Evolutionary conservation across 345 rosid species (phyloP).

Genomic region (Aquilaria yunnanensis): DNA sequence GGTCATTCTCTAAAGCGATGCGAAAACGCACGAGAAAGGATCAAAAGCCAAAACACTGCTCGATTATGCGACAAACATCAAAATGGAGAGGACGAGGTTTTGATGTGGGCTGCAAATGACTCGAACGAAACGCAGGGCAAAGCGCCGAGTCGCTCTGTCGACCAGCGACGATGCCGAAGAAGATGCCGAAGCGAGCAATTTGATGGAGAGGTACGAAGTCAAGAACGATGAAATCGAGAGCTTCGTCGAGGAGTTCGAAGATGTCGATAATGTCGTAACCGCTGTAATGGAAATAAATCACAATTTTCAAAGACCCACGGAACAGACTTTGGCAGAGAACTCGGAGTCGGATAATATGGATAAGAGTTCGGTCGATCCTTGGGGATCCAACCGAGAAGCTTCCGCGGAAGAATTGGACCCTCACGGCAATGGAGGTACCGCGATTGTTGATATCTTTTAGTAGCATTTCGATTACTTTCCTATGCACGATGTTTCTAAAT

Average conservation of each 20-base stretch:
- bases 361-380: not conserved
- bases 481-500: not conserved
- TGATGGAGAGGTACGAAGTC: not conserved
- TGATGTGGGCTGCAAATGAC: not conserved
- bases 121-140: slow-evolving; percentile 10
- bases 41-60: no score
- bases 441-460: not conserved
- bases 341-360: not conserved
- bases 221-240: not conserved
- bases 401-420: not conserved
- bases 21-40: no score
- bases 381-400: not conserved
- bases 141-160: not conserved
- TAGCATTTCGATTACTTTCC: not conserved
- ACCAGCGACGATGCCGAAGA: not conserved
- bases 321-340: not conserved
- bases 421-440: not conserved
- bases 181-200: not conserved
- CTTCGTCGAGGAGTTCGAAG: slow-evolving; percentile 14
- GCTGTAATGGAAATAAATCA: not conserved
- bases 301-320: not conserved
- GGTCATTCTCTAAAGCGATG: not conserved
- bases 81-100: not conserved
- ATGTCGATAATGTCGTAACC: slow-evolving; percentile 9
- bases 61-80: no score